Conservation (phyloP, 441 rosid genomes). For the Syzygium syzygioides region DNA sequence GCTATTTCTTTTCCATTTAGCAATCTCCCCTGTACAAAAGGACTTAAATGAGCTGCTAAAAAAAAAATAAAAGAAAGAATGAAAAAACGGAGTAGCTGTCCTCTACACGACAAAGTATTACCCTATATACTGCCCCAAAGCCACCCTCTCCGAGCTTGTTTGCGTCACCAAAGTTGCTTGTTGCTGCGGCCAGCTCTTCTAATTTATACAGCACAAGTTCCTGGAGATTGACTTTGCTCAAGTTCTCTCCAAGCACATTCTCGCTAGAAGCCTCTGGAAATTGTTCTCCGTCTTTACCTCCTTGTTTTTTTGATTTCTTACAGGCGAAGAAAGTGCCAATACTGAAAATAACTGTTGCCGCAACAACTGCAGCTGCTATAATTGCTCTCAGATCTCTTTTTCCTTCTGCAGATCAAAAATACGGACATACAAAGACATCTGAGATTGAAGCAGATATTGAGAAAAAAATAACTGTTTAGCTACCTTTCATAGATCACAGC, state of each 20-base stretch:
- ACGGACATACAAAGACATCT: not conserved
- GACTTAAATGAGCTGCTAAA: not conserved
- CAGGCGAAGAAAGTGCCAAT: not conserved
- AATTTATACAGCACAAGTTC: not conserved
- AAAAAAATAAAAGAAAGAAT: not conserved
- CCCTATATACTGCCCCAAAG: slow-evolving; percentile 14
- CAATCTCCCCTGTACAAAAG: slow-evolving; percentile 8
- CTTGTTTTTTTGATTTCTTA: not conserved
- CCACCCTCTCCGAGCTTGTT: slow-evolving; percentile 10
- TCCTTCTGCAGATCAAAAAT: not conserved
- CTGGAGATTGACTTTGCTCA: not conserved
- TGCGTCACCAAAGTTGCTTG: not conserved
- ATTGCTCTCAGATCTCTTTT: not conserved
- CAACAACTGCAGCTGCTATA: not conserved
- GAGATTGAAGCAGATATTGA: not conserved
- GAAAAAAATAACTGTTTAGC: not conserved
- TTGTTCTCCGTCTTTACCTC: not conserved
- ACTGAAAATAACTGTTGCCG: not conserved
- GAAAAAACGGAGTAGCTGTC: not conserved
- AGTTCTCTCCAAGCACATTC: not conserved
- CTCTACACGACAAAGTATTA: not conserved
- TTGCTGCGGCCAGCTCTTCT: not conserved
- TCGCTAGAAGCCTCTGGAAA: not conserved
- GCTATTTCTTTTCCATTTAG: slow-evolving; percentile 13
- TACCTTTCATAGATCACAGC: not conserved